phyloP scores from a whole-genome alignment of 1,139 yeast genomes.

The Debaryomycetaceae sp. region DNA sequence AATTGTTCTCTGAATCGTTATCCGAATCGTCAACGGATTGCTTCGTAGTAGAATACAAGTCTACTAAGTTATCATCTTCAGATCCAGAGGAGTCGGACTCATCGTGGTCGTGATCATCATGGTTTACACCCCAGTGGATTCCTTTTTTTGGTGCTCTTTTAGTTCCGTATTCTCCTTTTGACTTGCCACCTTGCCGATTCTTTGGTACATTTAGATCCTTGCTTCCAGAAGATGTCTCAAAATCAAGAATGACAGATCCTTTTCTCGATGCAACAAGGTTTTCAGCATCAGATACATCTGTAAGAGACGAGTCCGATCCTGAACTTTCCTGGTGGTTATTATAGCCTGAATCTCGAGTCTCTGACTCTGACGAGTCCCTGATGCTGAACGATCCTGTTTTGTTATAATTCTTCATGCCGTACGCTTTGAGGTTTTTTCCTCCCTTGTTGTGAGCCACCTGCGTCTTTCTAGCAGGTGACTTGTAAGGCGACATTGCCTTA shows the following conservation, averaged over 20 bases:
- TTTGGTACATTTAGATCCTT: not conserved
- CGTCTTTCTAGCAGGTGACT: not conserved
- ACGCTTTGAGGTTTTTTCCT: conserved; percentile 33
- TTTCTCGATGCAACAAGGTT: conserved; percentile 15
- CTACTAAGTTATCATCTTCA: conserved; percentile 6
- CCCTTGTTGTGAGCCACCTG: conserved; percentile 13
- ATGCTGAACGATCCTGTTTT: conserved; percentile 41
- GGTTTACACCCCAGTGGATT: conserved; percentile 14
- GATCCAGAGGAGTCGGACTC: conserved; percentile 12
- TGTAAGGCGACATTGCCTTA: conserved; percentile 1
- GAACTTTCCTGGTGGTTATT: conserved; percentile 11
- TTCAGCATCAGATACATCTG: conserved; percentile 39
- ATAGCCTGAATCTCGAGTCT: conserved; percentile 15
- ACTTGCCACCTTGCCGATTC: not conserved
- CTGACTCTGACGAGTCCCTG: conserved; percentile 32
- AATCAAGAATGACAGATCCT: conserved; percentile 8
- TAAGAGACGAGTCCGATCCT: conserved; percentile 34
- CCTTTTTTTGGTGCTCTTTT: conserved; percentile 26
- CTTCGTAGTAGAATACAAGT: conserved; percentile 3
- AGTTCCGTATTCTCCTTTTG: conserved; percentile 11
- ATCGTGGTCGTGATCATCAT: conserved; percentile 10
- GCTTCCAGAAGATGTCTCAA: not conserved
- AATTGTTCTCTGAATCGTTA: conserved; percentile 28
- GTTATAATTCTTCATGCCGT: conserved; percentile 12
- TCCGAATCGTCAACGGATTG: conserved; percentile 3